Base-by-base conservation (phyloP, 352 stramenopile genomes). In the Nothophytophthora sp. region DNA sequence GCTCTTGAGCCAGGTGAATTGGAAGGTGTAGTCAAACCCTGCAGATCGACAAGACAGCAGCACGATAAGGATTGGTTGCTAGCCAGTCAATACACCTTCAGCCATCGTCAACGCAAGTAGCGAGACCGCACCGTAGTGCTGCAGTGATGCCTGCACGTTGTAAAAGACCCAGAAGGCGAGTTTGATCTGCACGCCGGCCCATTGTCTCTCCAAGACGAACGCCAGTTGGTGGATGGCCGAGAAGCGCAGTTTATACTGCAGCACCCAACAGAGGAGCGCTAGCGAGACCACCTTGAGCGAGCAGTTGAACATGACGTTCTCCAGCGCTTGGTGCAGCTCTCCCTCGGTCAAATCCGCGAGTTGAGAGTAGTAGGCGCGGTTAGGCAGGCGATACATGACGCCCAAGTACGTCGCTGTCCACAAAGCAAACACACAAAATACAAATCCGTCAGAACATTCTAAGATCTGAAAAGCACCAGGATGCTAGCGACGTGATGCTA, bases 141-240 rank as follows among this genome's bases (percentile, higher is more conserved):
- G 9, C 4, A 71, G n/a, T 15, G 60, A 39, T 1, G 42, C 33
- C 13, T 70, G 63, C 0, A 69, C 42, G 23, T 63, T 64, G 39
- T 70, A 67, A 3, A 66, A 38, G 6, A 76, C 51, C 68, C 70
- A 80, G 24, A 72, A 62, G 6, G 67, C 19, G 13, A 81, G 34
- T 16, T 55, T 64, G 6, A 25, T 29, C 27, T 73, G 70, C 3
- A 67, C 37, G 1, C 65, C 29, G 15, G 10, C 28, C 16, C 39
- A 50, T 15, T 72, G 58, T 11, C 51, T 60, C 24, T 59, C 44
- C 4, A 77, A 38, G 18, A 76, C 67, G 30, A 76, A 73, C 9
- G 49, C 63, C 9, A 81, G 46, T 15, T 75, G 63, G 2, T 43
- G 20, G 11, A 73, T 27, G 5, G 56, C 27, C n/a, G 50, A 55